Evolutionary conservation across 2,329 filamentous ascomycete genomes (phyloP).

Genomic region (Gliomastix tumulicola): DNA sequence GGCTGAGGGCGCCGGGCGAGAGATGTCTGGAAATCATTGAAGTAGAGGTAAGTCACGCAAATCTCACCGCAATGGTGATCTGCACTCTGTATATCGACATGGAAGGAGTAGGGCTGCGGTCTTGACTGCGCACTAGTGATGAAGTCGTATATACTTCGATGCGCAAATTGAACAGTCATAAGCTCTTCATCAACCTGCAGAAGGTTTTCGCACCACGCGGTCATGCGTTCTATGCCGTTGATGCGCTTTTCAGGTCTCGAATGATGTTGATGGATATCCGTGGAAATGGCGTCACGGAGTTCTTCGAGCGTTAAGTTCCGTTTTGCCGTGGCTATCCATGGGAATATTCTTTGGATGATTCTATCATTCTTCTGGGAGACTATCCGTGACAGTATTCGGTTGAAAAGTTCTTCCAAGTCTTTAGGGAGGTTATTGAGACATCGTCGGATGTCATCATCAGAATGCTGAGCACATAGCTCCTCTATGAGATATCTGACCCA

Average conservation of each 20-base stretch:
- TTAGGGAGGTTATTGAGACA: slow-evolving; percentile 6
- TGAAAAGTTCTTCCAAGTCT: slow-evolving; percentile 7
- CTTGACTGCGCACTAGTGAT: background rate
- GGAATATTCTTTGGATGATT: slow-evolving; percentile 5
- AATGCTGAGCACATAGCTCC: slow-evolving; percentile 21
- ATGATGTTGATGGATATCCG: slow-evolving; percentile 18
- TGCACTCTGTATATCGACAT: slow-evolving; percentile 12
- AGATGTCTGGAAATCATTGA: slow-evolving; percentile 27
- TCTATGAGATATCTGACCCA: slow-evolving; percentile 27
- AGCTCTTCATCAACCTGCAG: slow-evolving; percentile 20
- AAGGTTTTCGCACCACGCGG: slow-evolving; percentile 23
- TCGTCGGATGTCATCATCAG: slow-evolving; percentile 10
- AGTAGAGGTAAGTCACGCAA: slow-evolving; percentile 30
- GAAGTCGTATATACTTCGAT: slow-evolving; percentile 15
- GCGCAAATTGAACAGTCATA: slow-evolving; percentile 21
- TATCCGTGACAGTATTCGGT: slow-evolving; percentile 7
- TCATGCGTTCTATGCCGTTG: slow-evolving; percentile 17
- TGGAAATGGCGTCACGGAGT: slow-evolving; percentile 25
- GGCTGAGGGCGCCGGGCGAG: slow-evolving; percentile 4
- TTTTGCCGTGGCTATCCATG: slow-evolving; percentile 20
- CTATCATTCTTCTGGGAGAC: slow-evolving; percentile 1
- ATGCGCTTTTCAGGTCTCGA: slow-evolving; percentile 12
- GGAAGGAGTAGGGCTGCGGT: slow-evolving; percentile 12
- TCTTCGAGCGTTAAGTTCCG: slow-evolving; percentile 23
- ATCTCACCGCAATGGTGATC: slow-evolving; percentile 23